Evolutionary conservation across 179 eudicot species (phyloP).

Genomic region (Silene noctiflora): DNA sequence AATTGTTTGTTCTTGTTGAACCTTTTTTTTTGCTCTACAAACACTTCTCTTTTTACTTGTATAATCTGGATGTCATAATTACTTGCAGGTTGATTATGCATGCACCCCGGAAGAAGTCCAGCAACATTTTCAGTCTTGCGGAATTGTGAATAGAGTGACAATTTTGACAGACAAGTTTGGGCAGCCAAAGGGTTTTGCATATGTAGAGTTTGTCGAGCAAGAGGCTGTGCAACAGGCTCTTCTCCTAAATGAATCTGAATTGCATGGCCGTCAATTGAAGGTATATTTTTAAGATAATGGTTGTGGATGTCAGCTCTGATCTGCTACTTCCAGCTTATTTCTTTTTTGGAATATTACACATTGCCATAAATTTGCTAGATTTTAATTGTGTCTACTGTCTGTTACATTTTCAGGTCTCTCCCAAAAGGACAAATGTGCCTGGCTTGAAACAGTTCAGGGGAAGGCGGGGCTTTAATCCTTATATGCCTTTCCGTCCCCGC

Average conservation of each 20-base stretch:
- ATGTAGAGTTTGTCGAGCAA: conserved; percentile 81
- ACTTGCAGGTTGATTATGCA: conserved; percentile 34
- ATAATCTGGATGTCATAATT: too few species aligned
- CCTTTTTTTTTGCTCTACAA: not conserved
- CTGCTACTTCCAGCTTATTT: not conserved
- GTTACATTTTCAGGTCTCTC: conserved; percentile 50
- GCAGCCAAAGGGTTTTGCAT: conserved; percentile 97
- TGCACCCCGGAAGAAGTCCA: conserved; percentile 99
- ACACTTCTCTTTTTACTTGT: not conserved
- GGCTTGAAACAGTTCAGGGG: conserved; percentile 73
- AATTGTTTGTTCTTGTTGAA: not conserved
- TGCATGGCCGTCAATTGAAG: conserved; percentile 46
- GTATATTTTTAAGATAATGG: not conserved
- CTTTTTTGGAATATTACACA: not conserved
- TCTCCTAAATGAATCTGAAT: conserved; percentile 76
- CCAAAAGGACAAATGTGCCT: conserved; percentile 79
- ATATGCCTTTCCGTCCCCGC: conserved; percentile 30
- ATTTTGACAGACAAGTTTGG: conserved; percentile 93
- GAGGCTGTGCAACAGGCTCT: conserved; percentile 93
- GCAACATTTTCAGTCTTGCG: conserved; percentile 58
- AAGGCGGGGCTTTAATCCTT: conserved; percentile 54
- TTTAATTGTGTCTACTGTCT: conserved; percentile 5
- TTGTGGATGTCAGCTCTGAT: not conserved
- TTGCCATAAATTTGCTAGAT: not conserved
- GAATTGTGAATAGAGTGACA: conserved; percentile 77